Base-by-base conservation (phyloP, 768 basidiomycete genomes). In the Suillus tomentosus region DNA sequence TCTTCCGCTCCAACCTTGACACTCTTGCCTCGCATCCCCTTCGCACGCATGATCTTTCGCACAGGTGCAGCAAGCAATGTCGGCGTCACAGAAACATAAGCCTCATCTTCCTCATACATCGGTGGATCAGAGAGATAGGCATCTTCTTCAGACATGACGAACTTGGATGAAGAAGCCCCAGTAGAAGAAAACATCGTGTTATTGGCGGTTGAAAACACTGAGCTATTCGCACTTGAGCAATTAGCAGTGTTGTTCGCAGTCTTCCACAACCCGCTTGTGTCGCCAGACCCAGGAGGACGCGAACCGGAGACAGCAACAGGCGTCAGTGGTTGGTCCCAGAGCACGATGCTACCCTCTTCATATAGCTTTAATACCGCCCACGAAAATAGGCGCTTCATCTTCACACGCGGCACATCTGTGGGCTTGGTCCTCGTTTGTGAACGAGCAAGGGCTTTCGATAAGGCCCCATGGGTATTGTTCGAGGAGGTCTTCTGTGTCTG, bases 301-400 rank as follows among this genome's bases (percentile, higher is more conserved):
- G 5, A 63, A 64, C 22, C 60, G 57, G 36, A 37, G 56, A n/a
- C 55, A 15, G 57, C n/a, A 13, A 48, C 31, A 60, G 43, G 37
- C 61, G 75, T 79, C 15, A 79, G 77, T 3, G 87, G 85, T 0
- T 90, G 89, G 63, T 90, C 87, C 87, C 89, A 91, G 3, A 90
- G 73, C 1, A 92, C 80, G 63, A 93, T 85, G 62, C 83, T 85
- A n/a, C 92, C 92, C 64, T 92, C 91, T 62, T 85, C 80, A 57
- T 86, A 79, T 24, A 93, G 76, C 71, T 87, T 83, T 22, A 85
- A 78, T 60, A 93, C 79, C 0, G 88, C 87, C 79, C 83, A 85
- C 22, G 78, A 74, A 74, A 91, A 94, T 3, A 94, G 79, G 10
- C 89, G 81, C 70, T 91, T 91, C 74, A 85, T 83, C 74, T 87